Percentiles rank a stretch among this genome's conserved stretches.
Conservation (phyloP, 176 grass and related monocot genomes). For the Carex cristatella region DNA sequence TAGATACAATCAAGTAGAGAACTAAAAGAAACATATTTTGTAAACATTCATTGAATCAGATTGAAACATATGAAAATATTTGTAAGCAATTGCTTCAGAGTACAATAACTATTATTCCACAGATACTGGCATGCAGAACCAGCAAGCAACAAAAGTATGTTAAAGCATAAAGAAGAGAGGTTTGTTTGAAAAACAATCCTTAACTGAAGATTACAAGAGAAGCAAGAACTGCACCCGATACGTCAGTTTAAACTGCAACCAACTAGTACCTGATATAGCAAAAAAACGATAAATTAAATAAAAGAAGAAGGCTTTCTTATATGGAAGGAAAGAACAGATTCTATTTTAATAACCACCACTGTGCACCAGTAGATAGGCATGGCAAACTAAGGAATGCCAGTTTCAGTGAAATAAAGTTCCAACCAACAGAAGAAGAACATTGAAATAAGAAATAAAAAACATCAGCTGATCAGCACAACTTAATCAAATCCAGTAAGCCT, state of each 20-base stretch:
- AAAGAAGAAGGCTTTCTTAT: background rate
- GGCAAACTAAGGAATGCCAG: background rate
- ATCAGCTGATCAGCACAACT: background rate
- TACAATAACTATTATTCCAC: slow-evolving; percentile 15
- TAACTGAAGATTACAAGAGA: slow-evolving; percentile 5
- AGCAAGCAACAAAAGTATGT: slow-evolving; percentile 4
- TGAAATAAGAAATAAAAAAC: background rate
- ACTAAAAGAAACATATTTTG: background rate
- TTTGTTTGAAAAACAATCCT: slow-evolving; percentile 3
- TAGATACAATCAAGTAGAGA: background rate
- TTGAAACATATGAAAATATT: background rate
- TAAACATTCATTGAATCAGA: background rate
- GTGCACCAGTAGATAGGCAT: background rate
- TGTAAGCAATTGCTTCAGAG: background rate
- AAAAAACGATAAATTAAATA: background rate
- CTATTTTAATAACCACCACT: background rate
- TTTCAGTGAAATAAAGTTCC: background rate
- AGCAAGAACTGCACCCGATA: background rate
- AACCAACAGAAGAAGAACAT: background rate
- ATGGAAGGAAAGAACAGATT: background rate
- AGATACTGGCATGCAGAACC: background rate
- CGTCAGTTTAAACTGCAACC: background rate
- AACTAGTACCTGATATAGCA: background rate
- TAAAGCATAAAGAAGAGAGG: background rate
- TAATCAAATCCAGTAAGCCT: background rate